phyloP scores from a whole-genome alignment of 306 rosid genomes.

The Casuarina cunninghamiana region DNA sequence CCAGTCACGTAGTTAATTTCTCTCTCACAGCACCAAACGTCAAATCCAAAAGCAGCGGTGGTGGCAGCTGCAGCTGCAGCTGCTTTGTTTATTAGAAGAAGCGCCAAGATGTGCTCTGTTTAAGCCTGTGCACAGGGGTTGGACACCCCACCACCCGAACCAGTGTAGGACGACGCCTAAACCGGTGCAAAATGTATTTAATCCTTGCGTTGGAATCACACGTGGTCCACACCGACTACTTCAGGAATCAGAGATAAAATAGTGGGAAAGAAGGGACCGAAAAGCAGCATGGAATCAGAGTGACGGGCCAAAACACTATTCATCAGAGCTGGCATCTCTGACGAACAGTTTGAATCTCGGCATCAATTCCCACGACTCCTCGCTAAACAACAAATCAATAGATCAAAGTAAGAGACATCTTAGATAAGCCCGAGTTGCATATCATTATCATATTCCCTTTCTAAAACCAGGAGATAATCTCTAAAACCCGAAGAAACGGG shows the following conservation, averaged over 20 bases:
- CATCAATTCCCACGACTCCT: conserved; percentile 71
- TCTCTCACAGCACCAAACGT: background rate
- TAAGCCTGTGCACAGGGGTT: background rate
- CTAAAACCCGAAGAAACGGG: background rate
- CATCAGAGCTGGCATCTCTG: conserved; percentile 58
- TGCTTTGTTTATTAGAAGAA: background rate
- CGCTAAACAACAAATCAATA: conserved; percentile 28
- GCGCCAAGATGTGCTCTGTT: background rate
- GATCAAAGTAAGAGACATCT: conserved; percentile 32
- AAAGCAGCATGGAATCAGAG: conserved; percentile 42
- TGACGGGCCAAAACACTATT: conserved; percentile 49
- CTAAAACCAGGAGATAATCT: too few relatives aligned
- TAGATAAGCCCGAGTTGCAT: conserved; percentile 31
- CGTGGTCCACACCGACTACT: conserved; percentile 26
- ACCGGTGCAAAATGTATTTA: background rate
- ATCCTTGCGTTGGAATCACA: background rate
- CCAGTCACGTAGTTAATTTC: background rate
- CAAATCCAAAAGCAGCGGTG: background rate
- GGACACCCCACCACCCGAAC: background rate
- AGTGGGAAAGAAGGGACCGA: background rate
- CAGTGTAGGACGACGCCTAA: too few relatives aligned
- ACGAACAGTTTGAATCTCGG: conserved; percentile 53
- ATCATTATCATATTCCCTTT: too few relatives aligned
- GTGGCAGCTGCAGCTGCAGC: background rate
- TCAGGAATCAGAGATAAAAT: background rate